These are phyloP conservation scores for Pelargonium australe DNA, from an alignment of 441 rosid genomes.

Conservation along the genomic window DNA sequence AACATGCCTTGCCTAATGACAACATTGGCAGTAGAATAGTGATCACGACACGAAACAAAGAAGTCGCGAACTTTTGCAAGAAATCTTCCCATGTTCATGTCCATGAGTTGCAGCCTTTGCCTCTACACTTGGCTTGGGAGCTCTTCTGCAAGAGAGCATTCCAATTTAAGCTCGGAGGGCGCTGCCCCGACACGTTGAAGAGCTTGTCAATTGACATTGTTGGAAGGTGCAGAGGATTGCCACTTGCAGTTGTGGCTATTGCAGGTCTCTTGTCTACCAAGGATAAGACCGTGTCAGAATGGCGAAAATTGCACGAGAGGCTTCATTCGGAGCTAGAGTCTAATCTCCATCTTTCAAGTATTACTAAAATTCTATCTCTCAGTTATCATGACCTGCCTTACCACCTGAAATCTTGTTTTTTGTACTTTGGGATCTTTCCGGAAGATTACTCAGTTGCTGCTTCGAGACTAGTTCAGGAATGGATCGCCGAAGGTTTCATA, in stretches of 20 bases:
- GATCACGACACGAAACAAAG: background rate
- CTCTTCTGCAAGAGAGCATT: background rate
- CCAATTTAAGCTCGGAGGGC: background rate
- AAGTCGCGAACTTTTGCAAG: background rate
- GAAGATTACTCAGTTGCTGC: background rate
- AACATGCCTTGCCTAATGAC: background rate
- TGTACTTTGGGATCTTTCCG: constrained; percentile 16
- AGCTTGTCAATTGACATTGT: background rate
- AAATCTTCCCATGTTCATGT: background rate
- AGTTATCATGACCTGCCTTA: constrained; percentile 12
- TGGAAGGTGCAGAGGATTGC: constrained; percentile 5
- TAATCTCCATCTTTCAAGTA: background rate
- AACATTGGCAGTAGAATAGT: background rate
- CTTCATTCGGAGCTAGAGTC: background rate
- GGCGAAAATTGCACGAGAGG: background rate
- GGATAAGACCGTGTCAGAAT: background rate
- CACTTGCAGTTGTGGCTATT: constrained; percentile 11
- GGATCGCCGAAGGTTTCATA: constrained; percentile 20
- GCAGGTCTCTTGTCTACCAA: background rate
- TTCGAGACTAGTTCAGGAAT: constrained; percentile 5
- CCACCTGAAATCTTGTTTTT: constrained; percentile 11
- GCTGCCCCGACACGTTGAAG: background rate
- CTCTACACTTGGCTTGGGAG: background rate
- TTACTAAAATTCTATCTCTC: background rate
- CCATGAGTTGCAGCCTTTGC: background rate